Base-by-base conservation (phyloP, 2,329 filamentous ascomycete species). In the Bipolaris bicolor region DNA sequence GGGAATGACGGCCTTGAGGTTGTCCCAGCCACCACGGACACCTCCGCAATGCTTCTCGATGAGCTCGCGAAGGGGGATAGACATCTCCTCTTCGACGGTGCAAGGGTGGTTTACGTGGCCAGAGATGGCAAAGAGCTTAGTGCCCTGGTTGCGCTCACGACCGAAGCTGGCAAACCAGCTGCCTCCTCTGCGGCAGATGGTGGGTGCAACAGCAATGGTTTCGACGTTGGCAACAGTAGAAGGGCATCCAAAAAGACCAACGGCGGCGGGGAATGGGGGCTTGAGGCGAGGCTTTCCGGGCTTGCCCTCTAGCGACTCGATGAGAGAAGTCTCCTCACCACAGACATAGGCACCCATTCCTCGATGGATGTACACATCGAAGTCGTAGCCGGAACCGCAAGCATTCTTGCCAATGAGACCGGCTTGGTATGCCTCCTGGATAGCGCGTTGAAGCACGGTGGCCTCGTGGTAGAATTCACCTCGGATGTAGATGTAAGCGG, bases 21-120 rank as follows among this genome's bases (percentile, higher is more conserved):
- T 99, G 78, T 99, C 95, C 95, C 95, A 99, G 57, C 95, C 95
- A 62, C 95, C 95, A 70, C 88, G 88, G 50, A 99, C 95, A 78
- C 95, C 95, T 77, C 95, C 95, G 76, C 95, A 98, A 86, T 99
- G 95, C 82, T 92, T 95, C 63, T 99, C 95, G 71, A 99, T 98
- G 63, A 99, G 87, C 80, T 99, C 95, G 43, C 91, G 89, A 59
- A 99, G 87, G 41, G 95, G 90, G 68, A 99, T 99, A 50, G 91
- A 96, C 95, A 99, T 99, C 82, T 99, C 95, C 82, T 99, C 95
- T 80, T 99, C 95, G 60, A 99, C 95, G 1, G 95, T 98, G 78
- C 87, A 92, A 52, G 95, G 95, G 83, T 98, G 96, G 86, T 99
- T 99, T 82, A 99, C 95, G 78, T 98, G 92, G 26, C 95, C 95